Base-by-base conservation (phyloP, 306 rosid genomes). In the Begonia peltatifolia region DNA sequence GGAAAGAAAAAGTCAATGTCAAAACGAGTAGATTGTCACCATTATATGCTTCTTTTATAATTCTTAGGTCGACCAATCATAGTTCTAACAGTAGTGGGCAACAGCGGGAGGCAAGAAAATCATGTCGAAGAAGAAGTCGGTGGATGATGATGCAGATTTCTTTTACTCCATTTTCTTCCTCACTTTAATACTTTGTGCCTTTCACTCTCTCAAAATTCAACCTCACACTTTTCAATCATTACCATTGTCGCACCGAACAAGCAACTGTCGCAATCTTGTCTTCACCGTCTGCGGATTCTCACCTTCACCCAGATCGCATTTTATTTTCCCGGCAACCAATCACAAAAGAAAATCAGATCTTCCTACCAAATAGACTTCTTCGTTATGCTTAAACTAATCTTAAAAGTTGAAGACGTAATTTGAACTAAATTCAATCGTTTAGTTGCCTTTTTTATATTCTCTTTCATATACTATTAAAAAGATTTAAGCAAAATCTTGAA, bases 191-290 rank as follows among this genome's bases (percentile, higher is more conserved):
- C 16, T 13, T 12, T 9, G 10, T 9, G 10, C 12, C 6, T 6
- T 22, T 22, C 15, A 12, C 11, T 35, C 23, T 9, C 5, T 2
- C 18, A 17, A 9, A 25, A 13, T 12, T 47, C 14, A 15, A 36
- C 47, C 54, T 11, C 46, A 51, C 9, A 6, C 46, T 55, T 43
- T 38, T 7, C 9, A 46, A 53, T 48, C n/a, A 53, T 69, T 53
- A 57, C 2, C 43, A 74, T 55, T 81, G 68, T 41, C 76, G 67
- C 56, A 70, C 76, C 46, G 72, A 55, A 70, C 82, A 87, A 20
- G 79, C 94, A 9, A 83, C 96, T 75, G 89, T 54, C 64, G 70
- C 73, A 87, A 62, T 46, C 84, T 77, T 66, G 60, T 74, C 83
- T 87, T 87, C 80, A 80, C 80, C 55, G 46, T 58, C 50, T 71